Evolutionary conservation across 2,329 filamentous ascomycete genomes (phyloP), one percentile per base, ranked within the genome.

Genomic region (Rutstroemia sp.): DNA sequence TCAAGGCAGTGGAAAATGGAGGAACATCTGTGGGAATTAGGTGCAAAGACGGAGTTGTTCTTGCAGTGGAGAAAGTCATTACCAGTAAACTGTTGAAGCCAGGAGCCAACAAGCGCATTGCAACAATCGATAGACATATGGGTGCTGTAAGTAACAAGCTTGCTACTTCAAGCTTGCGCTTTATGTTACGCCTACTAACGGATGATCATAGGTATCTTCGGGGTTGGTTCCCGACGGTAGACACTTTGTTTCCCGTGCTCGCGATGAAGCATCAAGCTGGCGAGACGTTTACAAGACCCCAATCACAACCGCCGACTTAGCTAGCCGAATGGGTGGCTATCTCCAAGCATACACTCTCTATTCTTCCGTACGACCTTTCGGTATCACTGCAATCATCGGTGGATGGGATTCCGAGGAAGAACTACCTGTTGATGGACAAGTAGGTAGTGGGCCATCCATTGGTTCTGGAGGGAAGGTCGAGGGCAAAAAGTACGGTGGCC

Each of bases 301-400:
- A 59, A 97, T 99, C 70, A 86, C 91, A 58, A 89, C 88, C 62
- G 82, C 87, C 64, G 89, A 94, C 64, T 86, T 99, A 59, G 92
- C 94, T 61, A 87, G 88, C 70, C 88, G 92, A 74, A 90, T 99
- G 82, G 94, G 94, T 68, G 87, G 89, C 69, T 99, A 96, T 75
- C 87, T 95, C 54, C 94, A 99, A 77, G 91, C 90, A 60, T 96
- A 96, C 78, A 99, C 94, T 8, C 87, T 97, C 67, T 97, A 97
- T 79, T 92, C 90, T 58, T 95, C 89, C 60, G 94, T 99, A 59
- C 89, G 94, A 60, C 94, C 94, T 37, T 99, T 99, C 70, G 94
- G 94, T 69, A 90, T 97, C 72, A 96, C 92, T 19, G 89, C 91
- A 60, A 97, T 99, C 70, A 75, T 99, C 60, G 94, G 85, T 65